These are phyloP conservation scores for Beverwykella pulmonaria DNA, from an alignment of 495 filamentous ascomycete genomes.

Conservation along the genomic window DNA sequence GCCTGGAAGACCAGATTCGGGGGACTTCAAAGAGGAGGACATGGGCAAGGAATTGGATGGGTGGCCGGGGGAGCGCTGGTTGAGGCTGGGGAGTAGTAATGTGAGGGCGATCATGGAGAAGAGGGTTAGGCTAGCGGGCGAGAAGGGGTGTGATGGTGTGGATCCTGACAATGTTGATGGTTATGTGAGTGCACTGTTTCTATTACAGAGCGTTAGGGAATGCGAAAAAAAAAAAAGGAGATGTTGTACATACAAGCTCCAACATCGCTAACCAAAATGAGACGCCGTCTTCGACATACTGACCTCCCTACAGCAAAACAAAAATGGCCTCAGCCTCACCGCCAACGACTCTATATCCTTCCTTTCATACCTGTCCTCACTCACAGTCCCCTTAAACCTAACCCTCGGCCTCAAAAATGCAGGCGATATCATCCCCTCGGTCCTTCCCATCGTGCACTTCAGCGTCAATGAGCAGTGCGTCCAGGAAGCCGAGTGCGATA, in stretches of 20 bases:
- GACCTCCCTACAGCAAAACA: conserved; percentile 41
- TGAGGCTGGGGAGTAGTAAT: conserved; percentile 58
- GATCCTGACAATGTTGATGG: conserved; percentile 75
- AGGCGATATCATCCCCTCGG: conserved; percentile 58
- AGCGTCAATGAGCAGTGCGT: conserved; percentile 75
- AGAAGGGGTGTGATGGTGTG: conserved; percentile 70
- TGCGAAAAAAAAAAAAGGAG: too few species aligned
- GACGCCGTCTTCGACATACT: too few species aligned
- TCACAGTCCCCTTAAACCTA: conserved; percentile 53
- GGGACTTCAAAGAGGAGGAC: conserved; percentile 55
- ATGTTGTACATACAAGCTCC: too few species aligned
- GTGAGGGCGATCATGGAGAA: conserved; percentile 64
- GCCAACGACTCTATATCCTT: conserved; percentile 58
- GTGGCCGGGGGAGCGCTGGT: conserved; percentile 70
- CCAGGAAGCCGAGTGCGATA: conserved; percentile 59
- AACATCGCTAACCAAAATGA: too few species aligned
- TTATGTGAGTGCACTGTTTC: conserved; percentile 47
- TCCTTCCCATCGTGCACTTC: conserved; percentile 64
- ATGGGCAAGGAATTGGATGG: conserved; percentile 58
- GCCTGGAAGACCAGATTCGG: conserved; percentile 59
- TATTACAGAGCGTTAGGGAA: not conserved
- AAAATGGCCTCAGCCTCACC: conserved; percentile 61
- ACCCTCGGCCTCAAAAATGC: conserved; percentile 70
- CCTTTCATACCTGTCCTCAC: conserved; percentile 60
- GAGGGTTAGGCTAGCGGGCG: conserved; percentile 58